A percentile compares a stretch with the other conserved stretches of the same genome.
These are phyloP conservation scores for Paraconiothyrium brasiliense DNA, from an alignment of 2,329 filamentous ascomycete genomes.

Conservation along the genomic window DNA sequence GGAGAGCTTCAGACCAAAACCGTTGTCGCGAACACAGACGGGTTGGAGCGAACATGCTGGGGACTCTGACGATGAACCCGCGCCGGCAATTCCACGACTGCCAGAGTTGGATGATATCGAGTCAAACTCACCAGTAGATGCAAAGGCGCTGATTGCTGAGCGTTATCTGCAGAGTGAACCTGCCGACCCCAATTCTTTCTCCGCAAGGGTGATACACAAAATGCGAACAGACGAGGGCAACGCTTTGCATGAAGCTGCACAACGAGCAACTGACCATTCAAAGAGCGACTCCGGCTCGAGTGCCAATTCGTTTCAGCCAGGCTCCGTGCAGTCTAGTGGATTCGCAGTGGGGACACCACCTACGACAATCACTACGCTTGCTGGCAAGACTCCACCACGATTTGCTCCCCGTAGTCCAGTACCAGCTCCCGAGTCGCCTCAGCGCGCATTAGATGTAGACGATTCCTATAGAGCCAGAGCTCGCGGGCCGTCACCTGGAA, in stretches of 20 bases:
- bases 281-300: constrained; percentile 45
- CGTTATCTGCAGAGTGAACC: constrained; percentile 44
- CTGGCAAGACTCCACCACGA: constrained; percentile 36
- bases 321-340: constrained; percentile 26
- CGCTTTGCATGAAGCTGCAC: constrained; percentile 57
- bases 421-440: constrained; percentile 25
- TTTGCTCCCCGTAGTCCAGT: constrained; percentile 25
- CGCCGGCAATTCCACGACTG: constrained; percentile 50
- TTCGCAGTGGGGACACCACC: constrained; percentile 36
- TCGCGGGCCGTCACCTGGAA: constrained; percentile 40
- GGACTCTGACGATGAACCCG: constrained; percentile 47
- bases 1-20: constrained; percentile 63
- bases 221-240: constrained; percentile 64
- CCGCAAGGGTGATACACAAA: constrained; percentile 57
- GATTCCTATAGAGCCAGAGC: constrained; percentile 44
- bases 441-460: constrained; percentile 30
- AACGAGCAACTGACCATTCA: constrained; percentile 33
- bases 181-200: constrained; percentile 54
- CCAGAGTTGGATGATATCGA: constrained; percentile 35
- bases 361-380: constrained; percentile 27
- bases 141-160: constrained; percentile 33
- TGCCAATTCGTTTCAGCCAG: constrained; percentile 37
- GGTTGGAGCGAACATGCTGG: constrained; percentile 51
- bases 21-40: constrained; percentile 67
- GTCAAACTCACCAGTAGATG: constrained; percentile 39